These are phyloP conservation scores for Conticribra guillardii DNA, from an alignment of 108 stramenopile species.

Conservation along the genomic window DNA sequence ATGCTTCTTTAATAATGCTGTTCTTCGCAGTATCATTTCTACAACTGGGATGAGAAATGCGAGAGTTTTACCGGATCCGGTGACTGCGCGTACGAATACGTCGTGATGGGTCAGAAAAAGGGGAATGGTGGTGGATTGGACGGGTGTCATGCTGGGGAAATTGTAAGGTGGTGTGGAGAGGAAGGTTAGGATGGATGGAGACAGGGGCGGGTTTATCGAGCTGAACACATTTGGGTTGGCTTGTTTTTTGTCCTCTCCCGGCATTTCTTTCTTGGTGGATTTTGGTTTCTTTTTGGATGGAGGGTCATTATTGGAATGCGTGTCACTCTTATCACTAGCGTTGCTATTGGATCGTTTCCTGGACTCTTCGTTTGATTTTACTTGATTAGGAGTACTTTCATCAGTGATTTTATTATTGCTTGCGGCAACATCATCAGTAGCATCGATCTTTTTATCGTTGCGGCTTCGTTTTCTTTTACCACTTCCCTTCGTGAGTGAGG, in stretches of 20 bases:
- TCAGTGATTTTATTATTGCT: too few relatives aligned
- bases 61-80: constrained; percentile 98
- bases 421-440: too few relatives aligned
- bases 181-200: constrained; percentile 61
- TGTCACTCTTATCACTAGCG: background rate
- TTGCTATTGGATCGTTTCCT: background rate
- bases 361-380: background rate
- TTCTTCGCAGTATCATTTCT: constrained; percentile 84
- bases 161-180: constrained; percentile 58
- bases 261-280: background rate
- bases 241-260: background rate
- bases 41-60: constrained; percentile 94
- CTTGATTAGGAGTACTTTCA: too few relatives aligned
- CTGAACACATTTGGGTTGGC: constrained; percentile 21
- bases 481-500: too few relatives aligned
- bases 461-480: too few relatives aligned
- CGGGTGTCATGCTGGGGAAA: constrained; percentile 88
- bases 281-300: background rate
- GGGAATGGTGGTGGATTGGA: constrained; percentile 95
- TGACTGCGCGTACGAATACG: constrained; percentile 96
- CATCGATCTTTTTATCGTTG: too few relatives aligned
- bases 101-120: constrained; percentile 95
- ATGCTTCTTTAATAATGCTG: constrained; percentile 45
- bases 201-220: constrained; percentile 53
- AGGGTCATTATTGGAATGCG: background rate